These are phyloP conservation scores for Tanacetum coccineum DNA, from an alignment of 129 eudicot species.

Conservation along the genomic window DNA sequence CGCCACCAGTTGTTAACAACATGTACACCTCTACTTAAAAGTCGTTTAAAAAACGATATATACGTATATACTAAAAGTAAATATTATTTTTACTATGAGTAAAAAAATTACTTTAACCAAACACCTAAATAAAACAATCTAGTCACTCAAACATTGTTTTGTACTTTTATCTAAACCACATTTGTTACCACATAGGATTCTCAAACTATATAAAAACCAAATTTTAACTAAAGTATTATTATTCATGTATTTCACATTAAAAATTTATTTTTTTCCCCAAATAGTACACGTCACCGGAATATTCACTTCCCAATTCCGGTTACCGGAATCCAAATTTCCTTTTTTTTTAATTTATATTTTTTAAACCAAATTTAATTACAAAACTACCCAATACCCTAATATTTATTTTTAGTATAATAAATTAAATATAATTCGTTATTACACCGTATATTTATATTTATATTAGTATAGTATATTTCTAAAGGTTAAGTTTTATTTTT, in stretches of 20 bases:
- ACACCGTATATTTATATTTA: slow-evolving; percentile 30
- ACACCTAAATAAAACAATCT: too few relatives aligned
- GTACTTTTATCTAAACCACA: neutral
- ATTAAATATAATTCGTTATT: slow-evolving; percentile 11
- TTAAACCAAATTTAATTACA: slow-evolving; percentile 17
- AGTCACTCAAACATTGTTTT: neutral
- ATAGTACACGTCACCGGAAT: slow-evolving; percentile 41
- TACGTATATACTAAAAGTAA: too few relatives aligned
- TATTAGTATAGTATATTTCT: slow-evolving; percentile 6
- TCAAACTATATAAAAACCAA: slow-evolving; percentile 13
- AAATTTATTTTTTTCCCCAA: too few relatives aligned
- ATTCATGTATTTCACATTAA: slow-evolving; percentile 30
- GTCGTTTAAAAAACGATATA: too few relatives aligned
- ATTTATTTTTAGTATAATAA: slow-evolving; percentile 27
- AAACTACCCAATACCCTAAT: slow-evolving; percentile 35
- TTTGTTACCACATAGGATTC: neutral
- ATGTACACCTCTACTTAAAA: too few relatives aligned
- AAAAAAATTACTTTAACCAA: too few relatives aligned
- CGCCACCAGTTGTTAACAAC: too few relatives aligned
- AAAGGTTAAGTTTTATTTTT: slow-evolving; percentile 34
- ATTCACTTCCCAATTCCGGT: slow-evolving; percentile 31
- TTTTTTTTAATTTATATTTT: slow-evolving; percentile 5
- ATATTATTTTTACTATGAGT: too few relatives aligned
- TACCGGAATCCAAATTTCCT: slow-evolving; percentile 39
- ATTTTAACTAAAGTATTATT: too few relatives aligned